Conservation (phyloP, 1,284 basidiomycete species). For the Leccinum angustisporum region DNA sequence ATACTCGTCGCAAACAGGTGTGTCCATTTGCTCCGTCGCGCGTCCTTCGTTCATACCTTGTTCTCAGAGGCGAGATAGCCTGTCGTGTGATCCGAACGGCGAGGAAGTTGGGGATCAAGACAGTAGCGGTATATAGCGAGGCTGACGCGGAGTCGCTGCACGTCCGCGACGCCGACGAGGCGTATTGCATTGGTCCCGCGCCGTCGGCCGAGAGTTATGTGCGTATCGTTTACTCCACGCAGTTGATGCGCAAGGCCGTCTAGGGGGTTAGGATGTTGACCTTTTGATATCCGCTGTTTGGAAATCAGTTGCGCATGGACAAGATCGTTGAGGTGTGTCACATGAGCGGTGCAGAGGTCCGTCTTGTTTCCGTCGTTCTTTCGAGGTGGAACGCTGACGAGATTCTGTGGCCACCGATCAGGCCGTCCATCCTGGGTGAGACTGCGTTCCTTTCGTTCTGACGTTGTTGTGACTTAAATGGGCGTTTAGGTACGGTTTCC, state of each 20-base stretch:
- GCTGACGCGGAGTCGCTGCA: slow-evolving; percentile 80
- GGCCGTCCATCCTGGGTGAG: slow-evolving; percentile 81
- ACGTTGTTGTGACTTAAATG: neutral
- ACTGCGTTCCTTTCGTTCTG: neutral
- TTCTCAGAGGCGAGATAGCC: slow-evolving; percentile 85
- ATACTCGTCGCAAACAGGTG: slow-evolving; percentile 84
- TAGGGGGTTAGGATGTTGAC: slow-evolving; percentile 3
- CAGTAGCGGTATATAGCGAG: slow-evolving; percentile 88
- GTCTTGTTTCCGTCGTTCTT: slow-evolving; percentile 11
- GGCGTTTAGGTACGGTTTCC: slow-evolving; percentile 75
- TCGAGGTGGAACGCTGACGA: slow-evolving; percentile 6
- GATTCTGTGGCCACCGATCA: slow-evolving; percentile 27
- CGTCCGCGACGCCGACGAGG: slow-evolving; percentile 89
- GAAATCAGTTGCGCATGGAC: slow-evolving; percentile 74
- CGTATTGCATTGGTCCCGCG: slow-evolving; percentile 90
- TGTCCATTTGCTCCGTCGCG: slow-evolving; percentile 20
- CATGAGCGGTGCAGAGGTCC: slow-evolving; percentile 81
- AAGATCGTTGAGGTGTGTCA: slow-evolving; percentile 87
- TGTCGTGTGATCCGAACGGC: slow-evolving; percentile 90
- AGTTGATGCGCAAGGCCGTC: no score
- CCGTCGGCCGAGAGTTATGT: slow-evolving; percentile 89
- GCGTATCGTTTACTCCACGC: slow-evolving; percentile 30
- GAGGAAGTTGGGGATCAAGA: slow-evolving; percentile 84
- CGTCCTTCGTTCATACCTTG: neutral
- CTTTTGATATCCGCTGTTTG: neutral